Evolutionary conservation across 129 eudicot species (phyloP).

Genomic region (Artemisia tridentata): DNA sequence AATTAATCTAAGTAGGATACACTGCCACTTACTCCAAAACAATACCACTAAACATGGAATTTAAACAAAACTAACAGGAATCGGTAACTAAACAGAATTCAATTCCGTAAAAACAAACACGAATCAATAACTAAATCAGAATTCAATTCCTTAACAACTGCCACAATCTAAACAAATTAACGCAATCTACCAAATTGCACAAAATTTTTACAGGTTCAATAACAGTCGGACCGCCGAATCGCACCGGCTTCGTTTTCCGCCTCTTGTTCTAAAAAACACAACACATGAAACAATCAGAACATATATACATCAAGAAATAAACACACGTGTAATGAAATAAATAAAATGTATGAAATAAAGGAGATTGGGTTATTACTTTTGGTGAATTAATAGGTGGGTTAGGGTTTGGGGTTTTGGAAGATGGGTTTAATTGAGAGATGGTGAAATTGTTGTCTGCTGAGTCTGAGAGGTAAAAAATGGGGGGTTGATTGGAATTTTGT

Average conservation of each 20-base stretch:
- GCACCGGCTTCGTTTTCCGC: conserved; percentile 29
- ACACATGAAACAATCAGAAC: neutral
- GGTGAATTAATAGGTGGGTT: neutral
- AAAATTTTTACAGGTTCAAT: neutral
- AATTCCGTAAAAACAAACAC: too few relatives aligned
- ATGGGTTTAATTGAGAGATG: conserved; percentile 22
- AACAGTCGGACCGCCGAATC: conserved; percentile 12
- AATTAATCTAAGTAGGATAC: too few relatives aligned
- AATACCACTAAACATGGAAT: too few relatives aligned
- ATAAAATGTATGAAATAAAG: neutral
- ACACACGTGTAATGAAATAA: neutral
- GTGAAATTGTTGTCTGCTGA: conserved; percentile 22
- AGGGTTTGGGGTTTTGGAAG: neutral
- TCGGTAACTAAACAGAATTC: too few relatives aligned
- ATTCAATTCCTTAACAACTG: too few relatives aligned
- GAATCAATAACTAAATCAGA: too few relatives aligned
- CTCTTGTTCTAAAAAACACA: conserved; percentile 35
- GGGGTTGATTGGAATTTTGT: conserved; percentile 15
- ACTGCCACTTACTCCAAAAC: too few relatives aligned
- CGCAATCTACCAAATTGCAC: too few relatives aligned
- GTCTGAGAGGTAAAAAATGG: neutral
- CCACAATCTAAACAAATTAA: too few relatives aligned
- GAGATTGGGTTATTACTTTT: too few relatives aligned
- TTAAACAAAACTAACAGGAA: too few relatives aligned
- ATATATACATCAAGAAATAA: neutral